Evolutionary conservation across 2,329 filamentous ascomycete species (phyloP), one percentile per base, ranked within the genome.

Genomic region (Beauveria medogensis): DNA sequence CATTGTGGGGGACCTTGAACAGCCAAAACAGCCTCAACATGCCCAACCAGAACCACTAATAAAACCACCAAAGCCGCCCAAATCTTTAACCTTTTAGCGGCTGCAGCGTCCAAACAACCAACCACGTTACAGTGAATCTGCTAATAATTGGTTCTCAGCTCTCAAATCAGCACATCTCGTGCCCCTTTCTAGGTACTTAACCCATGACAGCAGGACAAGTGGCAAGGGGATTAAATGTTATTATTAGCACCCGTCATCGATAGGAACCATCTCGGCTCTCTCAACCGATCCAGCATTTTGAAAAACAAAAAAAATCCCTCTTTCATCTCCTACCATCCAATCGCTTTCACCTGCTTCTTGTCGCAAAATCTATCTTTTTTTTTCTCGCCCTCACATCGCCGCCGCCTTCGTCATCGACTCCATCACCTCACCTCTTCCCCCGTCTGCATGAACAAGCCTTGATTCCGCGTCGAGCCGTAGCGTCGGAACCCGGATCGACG

Each of bases 401-500:
- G 10, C 28, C n/a, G 12, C 28, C 20, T 7, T 5, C 55, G 34
- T 40, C 46, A 41, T 48, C 55, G 28, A 56, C n/a, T 40, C 20
- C 12, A 44, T 48, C 16, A 3, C 34, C 22, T 30, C 9, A 9
- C 14, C 12, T 43, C 24, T 3, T 24, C 51, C 34, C 3, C 30
- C 6, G 14, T 26, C 34, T 54, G 24, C 34, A 50, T 43, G 55
- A 28, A 30, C 46, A 41, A 51, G 41, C 44, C 59, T 55, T 55
- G 51, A 55, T 44, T 34, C 59, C 48, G 48, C 48, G 37, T 53
- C 46, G 37, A 22, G 9, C 37, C 43, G 52, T 63, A 61, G 63
- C 61, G 63, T 57, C 63, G 62, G 62, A 24, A 48, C 20, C 55
- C 64, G 62, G 64, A 59, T 59, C 30, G 63, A 62, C 54, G 51